phyloP scores from a whole-genome alignment of 163 green algal species.

The Chloromonas sp. region DNA sequence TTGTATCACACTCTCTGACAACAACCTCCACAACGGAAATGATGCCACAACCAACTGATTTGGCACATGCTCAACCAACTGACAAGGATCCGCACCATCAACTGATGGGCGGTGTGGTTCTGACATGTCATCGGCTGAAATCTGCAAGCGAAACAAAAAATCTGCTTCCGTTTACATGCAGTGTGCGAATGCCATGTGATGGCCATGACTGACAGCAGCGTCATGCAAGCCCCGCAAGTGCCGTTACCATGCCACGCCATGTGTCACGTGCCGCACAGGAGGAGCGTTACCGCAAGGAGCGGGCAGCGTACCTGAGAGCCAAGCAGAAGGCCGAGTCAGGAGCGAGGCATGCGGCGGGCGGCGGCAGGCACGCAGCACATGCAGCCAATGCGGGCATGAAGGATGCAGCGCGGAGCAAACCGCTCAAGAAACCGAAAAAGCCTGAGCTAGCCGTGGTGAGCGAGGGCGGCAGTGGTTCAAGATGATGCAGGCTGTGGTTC shows the following conservation, averaged over 20 bases:
- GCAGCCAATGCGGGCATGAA: not conserved
- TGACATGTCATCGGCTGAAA: not conserved
- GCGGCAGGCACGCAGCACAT: not conserved
- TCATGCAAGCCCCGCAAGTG: not conserved
- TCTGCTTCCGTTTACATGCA: not conserved
- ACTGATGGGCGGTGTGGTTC: no score
- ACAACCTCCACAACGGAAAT: not conserved
- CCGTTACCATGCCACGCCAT: not conserved
- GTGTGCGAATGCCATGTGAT: not conserved
- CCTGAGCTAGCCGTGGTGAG: constrained; percentile 19
- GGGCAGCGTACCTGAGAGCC: constrained; percentile 11
- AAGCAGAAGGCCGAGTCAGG: constrained; percentile 10
- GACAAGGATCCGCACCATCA: no score
- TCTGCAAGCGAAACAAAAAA: not conserved
- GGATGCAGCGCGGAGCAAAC: constrained; percentile 8
- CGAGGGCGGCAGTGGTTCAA: not conserved
- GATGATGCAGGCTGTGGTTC: not conserved
- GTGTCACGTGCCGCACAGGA: constrained; percentile 13
- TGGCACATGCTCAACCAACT: no score
- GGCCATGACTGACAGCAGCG: not conserved
- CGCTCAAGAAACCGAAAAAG: not conserved
- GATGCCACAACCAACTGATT: no score
- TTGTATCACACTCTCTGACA: not conserved
- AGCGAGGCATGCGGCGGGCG: not conserved
- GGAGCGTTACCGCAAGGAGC: constrained; percentile 31